Base-by-base conservation (phyloP, 495 filamentous ascomycete genomes). In the Xylaria intraflava region DNA sequence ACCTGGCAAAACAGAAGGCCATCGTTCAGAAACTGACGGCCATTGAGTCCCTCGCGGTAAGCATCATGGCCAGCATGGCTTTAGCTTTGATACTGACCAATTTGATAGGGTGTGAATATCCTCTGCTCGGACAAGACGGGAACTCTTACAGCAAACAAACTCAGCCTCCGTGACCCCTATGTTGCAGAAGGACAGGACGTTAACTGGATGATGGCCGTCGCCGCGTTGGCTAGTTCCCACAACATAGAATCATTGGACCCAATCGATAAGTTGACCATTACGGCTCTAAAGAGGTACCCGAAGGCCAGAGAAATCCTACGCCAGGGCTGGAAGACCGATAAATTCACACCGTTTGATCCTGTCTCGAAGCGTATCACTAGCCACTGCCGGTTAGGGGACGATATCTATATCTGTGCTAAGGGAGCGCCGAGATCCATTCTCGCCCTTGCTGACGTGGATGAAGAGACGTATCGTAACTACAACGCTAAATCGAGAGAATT, bases 121-220 rank as follows among this genome's bases (percentile, higher is more conserved):
- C 83, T 96, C 59, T 96, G 91, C 76, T 96, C 91, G 27, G 91
- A 96, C 72, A 96, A 96, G 78, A 95, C 89, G 39, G 89, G 89
- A 80, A 94, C 84, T 47, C 72, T 95, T 45, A 95, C 90, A 56
- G 90, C 89, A 69, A 95, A 95, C 74, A 92, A 90, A 69, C 81
- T 95, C 33, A 89, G 88, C 29, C 79, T 95, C 49, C 79, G 83
- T 33, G 89, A 94, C 57, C 90, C 90, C 23, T 95, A 83, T 71
- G 87, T 85, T 30, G 83, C 89, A 19, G 75, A 80, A 57, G 89
- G 89, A 54, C 82, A 91, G 49, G 85, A 88, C 53, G 74, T 83
- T 38, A 83, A 90, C 63, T 88, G 90, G 56, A 82, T 96, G 59
- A 92, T 96, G 86, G 71, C 93, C 36, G 89, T 88, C 59, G 89